Evolutionary conservation across 495 filamentous ascomycete genomes (phyloP).

Genomic region (Achaetomiella virescens): DNA sequence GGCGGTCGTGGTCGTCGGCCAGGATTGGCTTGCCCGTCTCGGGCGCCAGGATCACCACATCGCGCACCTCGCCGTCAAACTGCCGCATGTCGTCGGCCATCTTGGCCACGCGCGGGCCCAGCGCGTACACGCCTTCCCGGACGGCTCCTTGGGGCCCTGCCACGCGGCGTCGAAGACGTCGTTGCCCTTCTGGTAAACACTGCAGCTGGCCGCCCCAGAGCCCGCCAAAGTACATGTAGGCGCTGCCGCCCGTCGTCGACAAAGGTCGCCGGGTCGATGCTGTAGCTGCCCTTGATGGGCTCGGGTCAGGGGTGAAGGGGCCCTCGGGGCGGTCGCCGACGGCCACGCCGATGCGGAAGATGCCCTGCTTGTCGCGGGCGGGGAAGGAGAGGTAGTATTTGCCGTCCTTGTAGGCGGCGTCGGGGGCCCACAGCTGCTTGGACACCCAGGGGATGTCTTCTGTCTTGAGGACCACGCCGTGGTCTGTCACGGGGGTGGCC

Average conservation of each 20-base stretch:
- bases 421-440: conserved; percentile 61
- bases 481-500: conserved; percentile 48
- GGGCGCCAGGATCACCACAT: conserved; percentile 52
- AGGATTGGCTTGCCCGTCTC: conserved; percentile 50
- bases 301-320: conserved; percentile 52
- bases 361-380: conserved; percentile 49
- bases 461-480: conserved; percentile 50
- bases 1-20: conserved; percentile 61
- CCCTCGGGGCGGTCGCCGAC: conserved; percentile 48
- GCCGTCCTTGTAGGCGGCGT: conserved; percentile 52
- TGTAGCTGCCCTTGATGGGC: conserved; percentile 53
- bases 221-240: conserved; percentile 60
- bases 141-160: conserved; percentile 50
- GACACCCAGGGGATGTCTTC: conserved; percentile 57
- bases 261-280: conserved; percentile 59
- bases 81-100: conserved; percentile 56
- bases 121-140: conserved; percentile 43
- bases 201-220: conserved; percentile 69
- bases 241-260: conserved; percentile 55
- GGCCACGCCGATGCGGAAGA: conserved; percentile 63
- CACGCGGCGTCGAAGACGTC: conserved; percentile 43
- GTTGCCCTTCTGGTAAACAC: conserved; percentile 42
- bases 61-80: conserved; percentile 43
- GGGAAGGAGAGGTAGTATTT: conserved; percentile 63
- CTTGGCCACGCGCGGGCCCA: conserved; percentile 56